These are phyloP conservation scores for Glaciozyma martinii DNA, from an alignment of 768 basidiomycete genomes.

Conservation along the genomic window DNA sequence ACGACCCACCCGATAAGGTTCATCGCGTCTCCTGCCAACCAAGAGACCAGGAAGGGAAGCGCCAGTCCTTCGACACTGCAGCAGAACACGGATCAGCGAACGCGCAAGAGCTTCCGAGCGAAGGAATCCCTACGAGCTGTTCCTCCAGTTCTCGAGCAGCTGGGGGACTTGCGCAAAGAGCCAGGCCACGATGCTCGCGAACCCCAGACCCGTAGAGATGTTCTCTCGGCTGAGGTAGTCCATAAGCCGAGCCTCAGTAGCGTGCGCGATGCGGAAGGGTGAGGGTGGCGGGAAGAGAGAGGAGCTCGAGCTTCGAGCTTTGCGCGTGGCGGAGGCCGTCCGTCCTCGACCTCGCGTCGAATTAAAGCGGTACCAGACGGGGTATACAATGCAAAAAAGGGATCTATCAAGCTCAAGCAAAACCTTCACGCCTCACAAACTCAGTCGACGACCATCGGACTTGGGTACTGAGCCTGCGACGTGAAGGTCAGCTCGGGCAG, in stretches of 20 bases:
- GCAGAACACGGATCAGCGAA: neutral
- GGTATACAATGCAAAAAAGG: neutral
- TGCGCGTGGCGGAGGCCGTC: too few species aligned
- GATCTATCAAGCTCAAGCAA: neutral
- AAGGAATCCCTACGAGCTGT: neutral
- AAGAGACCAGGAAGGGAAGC: constrained; percentile 83
- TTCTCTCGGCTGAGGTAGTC: neutral
- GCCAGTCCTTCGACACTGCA: constrained; percentile 65
- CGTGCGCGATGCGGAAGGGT: too few species aligned
- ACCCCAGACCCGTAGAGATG: neutral
- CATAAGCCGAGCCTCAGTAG: too few species aligned
- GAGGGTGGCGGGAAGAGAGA: too few species aligned
- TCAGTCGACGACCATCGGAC: neutral
- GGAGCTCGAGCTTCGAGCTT: too few species aligned
- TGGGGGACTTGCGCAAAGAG: constrained; percentile 81
- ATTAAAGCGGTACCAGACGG: too few species aligned
- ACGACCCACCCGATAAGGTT: constrained; percentile 59
- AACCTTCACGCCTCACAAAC: neutral
- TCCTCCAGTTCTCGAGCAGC: constrained; percentile 41
- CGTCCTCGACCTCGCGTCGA: too few species aligned
- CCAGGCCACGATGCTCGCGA: constrained; percentile 46
- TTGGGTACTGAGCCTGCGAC: neutral
- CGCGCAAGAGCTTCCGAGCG: neutral
- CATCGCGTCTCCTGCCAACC: constrained; percentile 78
- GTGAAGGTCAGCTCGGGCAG: neutral